Evolutionary conservation across 1,139 yeast species (phyloP).

Genomic region (Scheffersomyces segobiensis): DNA sequence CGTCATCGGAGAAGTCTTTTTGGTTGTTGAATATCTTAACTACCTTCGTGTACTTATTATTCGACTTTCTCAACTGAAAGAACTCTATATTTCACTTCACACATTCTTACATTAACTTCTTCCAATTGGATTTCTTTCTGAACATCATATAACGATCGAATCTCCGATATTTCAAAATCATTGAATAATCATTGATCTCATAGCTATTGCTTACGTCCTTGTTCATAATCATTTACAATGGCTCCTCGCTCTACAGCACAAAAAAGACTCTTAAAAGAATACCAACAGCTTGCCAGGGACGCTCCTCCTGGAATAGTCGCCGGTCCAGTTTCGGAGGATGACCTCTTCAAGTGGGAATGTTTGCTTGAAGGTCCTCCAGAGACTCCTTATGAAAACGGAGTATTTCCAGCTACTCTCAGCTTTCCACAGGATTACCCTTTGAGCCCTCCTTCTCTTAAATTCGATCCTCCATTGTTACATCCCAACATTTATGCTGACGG

Average conservation of each 20-base stretch:
- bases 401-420: conserved; percentile 78
- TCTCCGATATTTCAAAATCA: neutral
- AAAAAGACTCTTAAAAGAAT: conserved; percentile 81
- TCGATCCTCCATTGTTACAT: conserved; percentile 83
- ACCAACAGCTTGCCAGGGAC: conserved; percentile 79
- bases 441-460: conserved; percentile 83
- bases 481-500: conserved; percentile 95
- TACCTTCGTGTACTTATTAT: too few species aligned
- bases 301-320: conserved; percentile 97
- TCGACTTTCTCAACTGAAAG: too few species aligned
- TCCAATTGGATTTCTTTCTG: too few species aligned
- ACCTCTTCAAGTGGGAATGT: conserved; percentile 89
- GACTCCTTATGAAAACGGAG: conserved; percentile 91
- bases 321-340: conserved; percentile 81
- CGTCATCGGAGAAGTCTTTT: too few species aligned
- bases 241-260: conserved; percentile 72
- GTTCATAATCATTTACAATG: conserved; percentile 21
- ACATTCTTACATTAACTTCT: too few species aligned
- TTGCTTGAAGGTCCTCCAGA: conserved; percentile 90
- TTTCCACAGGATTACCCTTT: conserved; percentile 92
- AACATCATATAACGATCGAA: too few species aligned
- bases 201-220: neutral
- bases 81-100: too few species aligned
- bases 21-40: too few species aligned
- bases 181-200: neutral